Percentiles rank a stretch among this genome's conserved stretches.
These are phyloP conservation scores for Aspergillus haitiensis DNA, from an alignment of 495 filamentous ascomycete genomes.

Conservation along the genomic window DNA sequence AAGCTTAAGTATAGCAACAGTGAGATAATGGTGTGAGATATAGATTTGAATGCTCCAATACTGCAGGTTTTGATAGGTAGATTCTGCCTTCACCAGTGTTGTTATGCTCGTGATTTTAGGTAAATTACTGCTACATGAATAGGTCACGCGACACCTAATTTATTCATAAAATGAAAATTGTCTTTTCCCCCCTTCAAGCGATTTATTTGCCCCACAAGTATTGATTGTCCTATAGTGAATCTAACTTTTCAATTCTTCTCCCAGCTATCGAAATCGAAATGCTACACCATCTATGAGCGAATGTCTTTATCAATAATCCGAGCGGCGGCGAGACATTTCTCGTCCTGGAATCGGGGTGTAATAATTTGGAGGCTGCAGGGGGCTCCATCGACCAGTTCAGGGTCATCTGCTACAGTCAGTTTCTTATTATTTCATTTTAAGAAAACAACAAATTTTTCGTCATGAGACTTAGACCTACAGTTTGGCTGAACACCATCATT, in stretches of 20 bases:
- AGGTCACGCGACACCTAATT: too few relatives aligned
- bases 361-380: constrained; percentile 44
- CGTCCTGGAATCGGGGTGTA: constrained; percentile 43
- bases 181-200: too few relatives aligned
- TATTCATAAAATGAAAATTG: too few relatives aligned
- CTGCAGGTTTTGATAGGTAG: too few relatives aligned
- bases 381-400: constrained; percentile 35
- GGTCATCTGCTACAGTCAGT: constrained; percentile 30
- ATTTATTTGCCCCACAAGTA: neutral
- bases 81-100: too few relatives aligned
- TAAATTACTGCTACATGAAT: too few relatives aligned
- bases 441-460: neutral
- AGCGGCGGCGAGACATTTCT: constrained; percentile 41
- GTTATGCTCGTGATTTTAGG: too few relatives aligned
- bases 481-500: constrained; percentile 33
- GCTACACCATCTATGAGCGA: neutral
- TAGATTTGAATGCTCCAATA: too few relatives aligned
- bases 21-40: too few relatives aligned
- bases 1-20: too few relatives aligned
- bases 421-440: neutral
- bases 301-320: constrained; percentile 36
- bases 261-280: constrained; percentile 1
- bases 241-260: neutral
- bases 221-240: neutral
- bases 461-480: constrained; percentile 29